These are phyloP conservation scores for Mycocentrospora acerina DNA, from an alignment of 2,329 filamentous ascomycete genomes.

Conservation along the genomic window DNA sequence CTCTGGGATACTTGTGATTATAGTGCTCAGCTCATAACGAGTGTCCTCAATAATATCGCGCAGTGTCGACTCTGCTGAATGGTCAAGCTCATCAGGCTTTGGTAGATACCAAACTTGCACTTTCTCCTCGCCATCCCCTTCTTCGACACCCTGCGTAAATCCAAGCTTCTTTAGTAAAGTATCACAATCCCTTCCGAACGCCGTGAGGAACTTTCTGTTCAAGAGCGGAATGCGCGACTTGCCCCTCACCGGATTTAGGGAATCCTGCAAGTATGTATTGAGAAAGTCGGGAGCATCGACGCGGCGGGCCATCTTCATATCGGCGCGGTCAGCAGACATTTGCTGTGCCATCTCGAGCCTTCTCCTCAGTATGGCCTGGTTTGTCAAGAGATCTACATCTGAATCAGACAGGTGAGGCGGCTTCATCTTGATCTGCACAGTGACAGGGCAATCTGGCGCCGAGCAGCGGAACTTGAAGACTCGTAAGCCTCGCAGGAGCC, in stretches of 20 bases:
- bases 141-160: constrained; percentile 48
- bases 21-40: constrained; percentile 57
- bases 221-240: constrained; percentile 57
- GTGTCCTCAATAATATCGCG: constrained; percentile 57
- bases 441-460: constrained; percentile 56
- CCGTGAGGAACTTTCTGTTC: constrained; percentile 66
- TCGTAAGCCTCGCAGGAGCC: constrained; percentile 19
- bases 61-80: constrained; percentile 23
- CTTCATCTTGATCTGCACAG: constrained; percentile 55
- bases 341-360: constrained; percentile 57
- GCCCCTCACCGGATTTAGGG: constrained; percentile 52
- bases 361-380: constrained; percentile 53
- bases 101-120: constrained; percentile 38
- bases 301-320: constrained; percentile 53
- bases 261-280: constrained; percentile 61
- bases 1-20: constrained; percentile 48
- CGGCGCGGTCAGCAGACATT: constrained; percentile 56
- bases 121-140: constrained; percentile 35
- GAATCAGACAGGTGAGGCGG: constrained; percentile 54
- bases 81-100: constrained; percentile 18
- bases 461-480: constrained; percentile 59
- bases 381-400: constrained; percentile 55
- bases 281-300: constrained; percentile 60
- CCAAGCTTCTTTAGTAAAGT: constrained; percentile 59
- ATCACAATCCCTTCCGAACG: constrained; percentile 64